Base-by-base conservation (phyloP, 202 grass and related monocot species). In the Digitaria exilis region DNA sequence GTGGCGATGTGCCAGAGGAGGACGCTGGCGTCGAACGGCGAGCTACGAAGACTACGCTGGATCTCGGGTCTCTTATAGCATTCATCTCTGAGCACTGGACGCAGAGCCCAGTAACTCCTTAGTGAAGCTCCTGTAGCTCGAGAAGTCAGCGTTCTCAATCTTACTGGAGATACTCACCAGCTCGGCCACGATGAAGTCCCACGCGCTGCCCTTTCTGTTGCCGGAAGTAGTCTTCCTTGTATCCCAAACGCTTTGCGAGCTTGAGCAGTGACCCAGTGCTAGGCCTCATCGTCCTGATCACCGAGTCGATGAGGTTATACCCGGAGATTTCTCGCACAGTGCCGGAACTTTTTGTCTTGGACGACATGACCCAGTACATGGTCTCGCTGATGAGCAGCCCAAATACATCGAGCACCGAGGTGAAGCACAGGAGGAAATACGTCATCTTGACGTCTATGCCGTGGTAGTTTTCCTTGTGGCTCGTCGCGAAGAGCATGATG, bases 1-100 rank as follows among this genome's bases (percentile, higher is more conserved):
- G 71, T 74, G 71, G 70, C 69, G 14, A 72, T 51, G 69, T 72
- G 69, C 69, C 69, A 72, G 24, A 72, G 1, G 26, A 72, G 44
- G 25, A 72, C 69, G 25, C 69, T 72, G 1, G 7, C 2, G 69
- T 72, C 69, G 69, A 71, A 71, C 14, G 67, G 41, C 43, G 18
- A 49, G 14, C 16, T 30, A 3, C 44, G 25, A 1, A 29, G 24
- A 24, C 13, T 48, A 0, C 43, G 7, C 64, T 3, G 9, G n/a
- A 67, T 22, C 58, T 29, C 26, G 26, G 12, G 6, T 1, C 49
- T 19, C 17, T 0, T 21, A 4, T 18, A 5, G 49, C 49, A 52
- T 7, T 6, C 6, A 4, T 52, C 49, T 8, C 49, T 7, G 49
- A 52, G 49, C 5, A 4, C 49, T 6, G 49, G 17, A 19, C 49